phyloP scores from a whole-genome alignment of 139 green algal genomes.

The Bryopsis sp. region DNA sequence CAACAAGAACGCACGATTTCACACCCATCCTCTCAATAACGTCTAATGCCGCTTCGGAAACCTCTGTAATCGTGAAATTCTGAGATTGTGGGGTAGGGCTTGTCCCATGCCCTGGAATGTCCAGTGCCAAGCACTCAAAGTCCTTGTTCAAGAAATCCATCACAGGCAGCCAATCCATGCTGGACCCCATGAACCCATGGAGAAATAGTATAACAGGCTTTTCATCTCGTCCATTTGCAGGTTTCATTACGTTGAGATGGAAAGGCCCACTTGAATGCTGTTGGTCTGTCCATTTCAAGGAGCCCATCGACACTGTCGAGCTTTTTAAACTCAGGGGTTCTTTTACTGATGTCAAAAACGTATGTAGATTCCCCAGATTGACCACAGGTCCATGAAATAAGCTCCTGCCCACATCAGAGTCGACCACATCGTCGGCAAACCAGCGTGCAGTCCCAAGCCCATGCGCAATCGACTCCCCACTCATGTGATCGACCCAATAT shows the following conservation, averaged over 20 bases:
- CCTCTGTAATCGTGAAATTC: neutral
- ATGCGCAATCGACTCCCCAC: no score
- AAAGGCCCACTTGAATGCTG: no score
- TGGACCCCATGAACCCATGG: constrained; percentile 74
- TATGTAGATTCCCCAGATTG: no score
- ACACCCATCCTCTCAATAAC: constrained; percentile 21
- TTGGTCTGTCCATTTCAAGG: no score
- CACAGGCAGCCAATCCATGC: constrained; percentile 59
- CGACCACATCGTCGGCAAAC: constrained; percentile 36
- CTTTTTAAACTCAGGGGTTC: no score
- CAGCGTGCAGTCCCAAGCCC: constrained; percentile 60
- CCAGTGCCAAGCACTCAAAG: constrained; percentile 47
- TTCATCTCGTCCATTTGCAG: constrained; percentile 3
- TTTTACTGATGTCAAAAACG: no score
- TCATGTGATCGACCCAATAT: no score
- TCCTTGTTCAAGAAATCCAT: constrained; percentile 38
- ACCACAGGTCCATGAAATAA: neutral
- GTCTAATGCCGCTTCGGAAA: constrained; percentile 27
- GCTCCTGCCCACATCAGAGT: neutral
- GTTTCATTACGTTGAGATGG: neutral
- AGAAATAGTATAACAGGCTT: constrained; percentile 53
- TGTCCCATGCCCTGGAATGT: constrained; percentile 69
- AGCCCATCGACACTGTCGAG: no score
- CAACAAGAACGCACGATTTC: constrained; percentile 42
- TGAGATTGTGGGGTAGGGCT: neutral